Percentiles rank a stretch among this genome's conserved stretches.
These are phyloP conservation scores for Melastoma candidum DNA, from an alignment of 441 rosid species.

Conservation along the genomic window DNA sequence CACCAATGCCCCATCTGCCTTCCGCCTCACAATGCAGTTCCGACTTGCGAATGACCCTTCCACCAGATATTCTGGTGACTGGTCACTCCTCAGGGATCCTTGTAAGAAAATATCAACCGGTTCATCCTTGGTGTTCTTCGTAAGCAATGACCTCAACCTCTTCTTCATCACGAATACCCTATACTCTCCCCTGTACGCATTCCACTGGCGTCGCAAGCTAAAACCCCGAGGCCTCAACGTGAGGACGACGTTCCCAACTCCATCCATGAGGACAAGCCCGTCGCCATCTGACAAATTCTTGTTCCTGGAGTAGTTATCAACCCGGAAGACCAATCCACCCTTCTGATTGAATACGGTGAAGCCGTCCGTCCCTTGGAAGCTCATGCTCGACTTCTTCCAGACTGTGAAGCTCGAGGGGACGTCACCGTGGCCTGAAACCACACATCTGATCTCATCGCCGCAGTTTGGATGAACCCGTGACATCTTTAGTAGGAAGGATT, in stretches of 20 bases:
- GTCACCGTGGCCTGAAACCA: too few relatives aligned
- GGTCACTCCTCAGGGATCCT: not conserved
- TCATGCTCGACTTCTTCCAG: slow-evolving; percentile 55
- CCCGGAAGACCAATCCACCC: slow-evolving; percentile 34
- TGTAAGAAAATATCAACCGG: slow-evolving; percentile 29
- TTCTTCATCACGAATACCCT: slow-evolving; percentile 37
- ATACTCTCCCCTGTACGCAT: slow-evolving; percentile 27
- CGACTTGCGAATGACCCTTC: slow-evolving; percentile 14
- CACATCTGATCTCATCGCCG: too few relatives aligned
- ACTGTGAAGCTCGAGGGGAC: slow-evolving; percentile 24
- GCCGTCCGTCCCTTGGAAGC: slow-evolving; percentile 50
- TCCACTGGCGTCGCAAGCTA: slow-evolving; percentile 38
- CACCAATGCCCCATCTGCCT: not conserved
- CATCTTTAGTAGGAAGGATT: too few relatives aligned
- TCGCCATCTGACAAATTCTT: not conserved
- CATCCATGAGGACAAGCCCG: slow-evolving; percentile 47
- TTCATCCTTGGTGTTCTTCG: slow-evolving; percentile 7
- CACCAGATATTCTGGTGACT: slow-evolving; percentile 6
- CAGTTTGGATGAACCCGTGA: too few relatives aligned
- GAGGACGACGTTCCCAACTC: slow-evolving; percentile 34
- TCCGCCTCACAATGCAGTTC: slow-evolving; percentile 1
- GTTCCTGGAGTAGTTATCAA: slow-evolving; percentile 45
- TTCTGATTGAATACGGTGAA: slow-evolving; percentile 37
- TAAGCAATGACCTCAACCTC: slow-evolving; percentile 15
- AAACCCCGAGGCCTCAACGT: slow-evolving; percentile 38